Evolutionary conservation across 495 filamentous ascomycete species (phyloP), one percentile per base, ranked within the genome.

Genomic region (Pseudevernia furfuracea): DNA sequence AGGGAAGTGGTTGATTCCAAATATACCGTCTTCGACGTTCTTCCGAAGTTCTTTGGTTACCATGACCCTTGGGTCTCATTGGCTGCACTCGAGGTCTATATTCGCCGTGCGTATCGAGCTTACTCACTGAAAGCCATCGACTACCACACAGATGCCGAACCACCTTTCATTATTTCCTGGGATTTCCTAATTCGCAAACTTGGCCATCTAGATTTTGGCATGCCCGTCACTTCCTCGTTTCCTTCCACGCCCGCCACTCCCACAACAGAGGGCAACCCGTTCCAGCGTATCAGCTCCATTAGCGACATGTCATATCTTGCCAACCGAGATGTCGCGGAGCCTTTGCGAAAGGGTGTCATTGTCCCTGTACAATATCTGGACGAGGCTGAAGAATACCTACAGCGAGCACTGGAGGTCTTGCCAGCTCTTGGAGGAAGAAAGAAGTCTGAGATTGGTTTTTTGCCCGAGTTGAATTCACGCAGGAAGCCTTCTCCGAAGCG

Each of bases 1-100:
- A 94, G 96, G 78, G 94, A 98, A 74, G 94, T 98, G 53, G 90
- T 98, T 56, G 94, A 98, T 77, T 97, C 94, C 41, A 94, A 94
- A 79, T 97, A 91, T 77, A 97, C 92, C 53, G 92, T 98, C 64
- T 97, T 96, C 71, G 94, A 98, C 74, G 94, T 98, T 9, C 76
- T 98, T 62, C 88, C 93, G 12, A 84, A 87, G 48, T 98, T 98
- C 84, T 98, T 98, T 70, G 88, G 86, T 49, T 90, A 98, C 73
- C 81, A 88, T 59, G 94, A 98, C 72, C 89, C 89, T 17, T 97
- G 92, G 92, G 94, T 98, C 48, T 91, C 92, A 2, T 78, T 96
- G 62, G 94, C 94, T 59, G 90, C 95, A 52, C 82, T 97, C 36
- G 95, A 98, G 72, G 92, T 97, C 39, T 98, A 98, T 73, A 86